phyloP scores from a whole-genome alignment of 441 rosid species.

The Croton laevigatus region DNA sequence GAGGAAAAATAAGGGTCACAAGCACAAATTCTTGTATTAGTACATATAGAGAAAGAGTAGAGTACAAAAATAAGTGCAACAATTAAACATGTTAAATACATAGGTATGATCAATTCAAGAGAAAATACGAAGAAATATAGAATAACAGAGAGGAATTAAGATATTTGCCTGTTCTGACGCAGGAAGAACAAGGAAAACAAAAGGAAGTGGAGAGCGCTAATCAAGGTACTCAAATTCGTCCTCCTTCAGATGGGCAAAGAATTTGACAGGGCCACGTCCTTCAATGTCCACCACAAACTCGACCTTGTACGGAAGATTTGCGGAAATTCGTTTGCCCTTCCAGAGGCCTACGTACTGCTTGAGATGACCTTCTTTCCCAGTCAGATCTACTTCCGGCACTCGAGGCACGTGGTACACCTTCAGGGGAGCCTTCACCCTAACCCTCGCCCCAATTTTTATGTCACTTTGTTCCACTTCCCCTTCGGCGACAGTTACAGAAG shows the following conservation, averaged over 20 bases:
- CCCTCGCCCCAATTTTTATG: conserved; percentile 58
- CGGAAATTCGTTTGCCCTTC: conserved; percentile 87
- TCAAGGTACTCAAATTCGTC: conserved; percentile 76
- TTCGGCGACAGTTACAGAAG: conserved; percentile 19
- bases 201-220: background rate
- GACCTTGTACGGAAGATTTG: conserved; percentile 81
- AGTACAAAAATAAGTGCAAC: background rate
- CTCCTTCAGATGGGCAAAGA: conserved; percentile 84
- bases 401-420: conserved; percentile 87
- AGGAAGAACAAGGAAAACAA: background rate
- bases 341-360: conserved; percentile 75
- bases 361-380: conserved; percentile 75
- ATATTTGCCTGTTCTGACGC: background rate
- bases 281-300: conserved; percentile 60
- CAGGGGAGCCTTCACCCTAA: conserved; percentile 74
- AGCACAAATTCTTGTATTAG: background rate
- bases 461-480: conserved; percentile 29
- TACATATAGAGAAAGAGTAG: background rate
- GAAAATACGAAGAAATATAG: too few relatives aligned
- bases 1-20: background rate
- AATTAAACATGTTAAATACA: background rate
- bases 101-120: too few relatives aligned
- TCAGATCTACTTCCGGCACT: conserved; percentile 78
- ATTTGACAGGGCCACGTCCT: conserved; percentile 82
- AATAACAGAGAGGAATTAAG: background rate